phyloP scores from a whole-genome alignment of 129 eudicot species.

The Apium graveolens region DNA sequence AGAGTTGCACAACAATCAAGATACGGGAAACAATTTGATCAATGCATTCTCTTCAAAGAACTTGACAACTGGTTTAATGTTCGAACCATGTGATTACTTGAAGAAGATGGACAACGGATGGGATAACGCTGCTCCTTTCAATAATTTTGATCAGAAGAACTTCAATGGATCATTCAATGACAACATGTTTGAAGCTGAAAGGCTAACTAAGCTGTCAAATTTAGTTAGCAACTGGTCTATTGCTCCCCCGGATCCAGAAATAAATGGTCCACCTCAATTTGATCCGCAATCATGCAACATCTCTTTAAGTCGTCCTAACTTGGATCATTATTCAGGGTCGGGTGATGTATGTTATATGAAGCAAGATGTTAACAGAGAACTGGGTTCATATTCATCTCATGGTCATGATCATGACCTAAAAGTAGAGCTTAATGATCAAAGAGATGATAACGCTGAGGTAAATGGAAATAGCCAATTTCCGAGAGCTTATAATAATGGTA shows the following conservation, averaged over 20 bases:
- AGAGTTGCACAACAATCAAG: constrained; percentile 25
- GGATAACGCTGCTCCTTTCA: constrained; percentile 33
- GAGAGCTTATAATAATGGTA: constrained; percentile 18
- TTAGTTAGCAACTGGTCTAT: constrained; percentile 32
- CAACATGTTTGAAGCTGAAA: constrained; percentile 22
- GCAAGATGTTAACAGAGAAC: not conserved
- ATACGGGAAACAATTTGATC: constrained; percentile 8
- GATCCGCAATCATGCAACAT: constrained; percentile 21
- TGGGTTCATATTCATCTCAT: constrained; percentile 2
- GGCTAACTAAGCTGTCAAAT: constrained; percentile 22
- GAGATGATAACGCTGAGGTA: constrained; percentile 16
- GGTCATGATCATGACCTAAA: constrained; percentile 22
- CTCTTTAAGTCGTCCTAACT: constrained; percentile 7
- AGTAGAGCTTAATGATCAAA: constrained; percentile 25
- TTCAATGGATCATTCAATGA: constrained; percentile 26
- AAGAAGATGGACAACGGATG: constrained; percentile 44
- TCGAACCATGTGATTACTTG: constrained; percentile 45
- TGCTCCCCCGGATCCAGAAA: constrained; percentile 31
- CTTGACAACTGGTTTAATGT: constrained; percentile 21
- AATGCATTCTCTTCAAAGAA: constrained; percentile 13
- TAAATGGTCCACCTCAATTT: constrained; percentile 25
- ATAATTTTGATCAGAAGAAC: constrained; percentile 31
- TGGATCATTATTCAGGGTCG: constrained; percentile 11
- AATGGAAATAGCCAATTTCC: constrained; percentile 18
- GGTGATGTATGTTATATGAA: constrained; percentile 3